These are phyloP conservation scores for Panaeolus cyanescens DNA, from an alignment of 768 basidiomycete genomes.

Conservation along the genomic window DNA sequence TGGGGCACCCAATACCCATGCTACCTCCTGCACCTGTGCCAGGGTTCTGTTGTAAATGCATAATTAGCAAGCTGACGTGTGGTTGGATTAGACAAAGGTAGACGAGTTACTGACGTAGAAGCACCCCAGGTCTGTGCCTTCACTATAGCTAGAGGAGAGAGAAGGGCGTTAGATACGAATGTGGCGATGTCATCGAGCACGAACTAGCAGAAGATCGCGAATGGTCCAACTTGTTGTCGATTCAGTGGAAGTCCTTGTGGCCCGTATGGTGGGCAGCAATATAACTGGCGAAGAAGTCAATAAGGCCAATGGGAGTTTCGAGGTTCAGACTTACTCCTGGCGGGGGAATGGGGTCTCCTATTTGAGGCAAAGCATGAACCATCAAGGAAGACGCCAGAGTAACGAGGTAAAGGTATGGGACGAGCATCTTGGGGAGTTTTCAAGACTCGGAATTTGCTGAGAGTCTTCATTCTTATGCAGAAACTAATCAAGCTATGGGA, in stretches of 20 bases:
- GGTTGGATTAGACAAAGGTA: neutral
- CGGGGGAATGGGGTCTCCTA: neutral
- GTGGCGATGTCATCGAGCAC: neutral
- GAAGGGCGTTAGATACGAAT: neutral
- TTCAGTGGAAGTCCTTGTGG: constrained; percentile 14
- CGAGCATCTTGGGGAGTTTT: neutral
- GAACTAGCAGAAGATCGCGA: constrained; percentile 20
- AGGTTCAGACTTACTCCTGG: neutral
- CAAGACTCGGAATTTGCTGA: neutral
- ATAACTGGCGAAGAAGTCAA: neutral
- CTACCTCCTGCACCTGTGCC: constrained; percentile 16
- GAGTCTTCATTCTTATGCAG: neutral
- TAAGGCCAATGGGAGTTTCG: neutral
- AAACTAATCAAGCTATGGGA: neutral
- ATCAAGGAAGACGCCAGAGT: neutral
- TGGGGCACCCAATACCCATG: constrained; percentile 14
- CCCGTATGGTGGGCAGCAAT: constrained; percentile 14
- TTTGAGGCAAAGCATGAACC: neutral
- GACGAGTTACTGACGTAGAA: neutral
- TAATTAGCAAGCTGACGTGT: neutral
- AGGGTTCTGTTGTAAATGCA: constrained; percentile 11
- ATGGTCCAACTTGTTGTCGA: constrained; percentile 17
- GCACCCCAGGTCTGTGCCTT: neutral
- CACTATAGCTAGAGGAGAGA: neutral
- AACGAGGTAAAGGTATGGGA: neutral